Evolutionary conservation across 2,329 filamentous ascomycete species (phyloP).

Genomic region (Ophiostoma sp.): DNA sequence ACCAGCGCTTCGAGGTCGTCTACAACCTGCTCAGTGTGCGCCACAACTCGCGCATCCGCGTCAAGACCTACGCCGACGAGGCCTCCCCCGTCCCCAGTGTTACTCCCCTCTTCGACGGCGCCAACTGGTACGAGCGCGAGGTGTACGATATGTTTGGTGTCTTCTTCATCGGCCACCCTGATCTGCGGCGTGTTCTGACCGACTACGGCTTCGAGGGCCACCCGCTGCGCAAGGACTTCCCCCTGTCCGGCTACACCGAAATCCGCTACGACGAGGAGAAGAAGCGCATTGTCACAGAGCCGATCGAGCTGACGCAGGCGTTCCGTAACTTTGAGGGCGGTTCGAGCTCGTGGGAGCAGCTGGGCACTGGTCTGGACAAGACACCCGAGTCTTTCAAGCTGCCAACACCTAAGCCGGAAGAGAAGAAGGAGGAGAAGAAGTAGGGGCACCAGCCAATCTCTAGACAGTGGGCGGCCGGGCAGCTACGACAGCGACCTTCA

Average conservation of each 20-base stretch:
- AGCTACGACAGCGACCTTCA: background rate
- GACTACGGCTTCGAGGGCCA: slow-evolving; percentile 99
- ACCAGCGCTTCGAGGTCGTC: slow-evolving; percentile 94
- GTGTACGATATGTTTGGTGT: slow-evolving; percentile 97
- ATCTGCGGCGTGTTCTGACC: slow-evolving; percentile 96
- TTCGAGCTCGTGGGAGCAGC: slow-evolving; percentile 62
- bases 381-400: slow-evolving; percentile 88
- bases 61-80: slow-evolving; percentile 99
- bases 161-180: slow-evolving; percentile 92
- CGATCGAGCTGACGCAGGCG: slow-evolving; percentile 93
- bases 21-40: slow-evolving; percentile 96
- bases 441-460: background rate
- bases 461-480: background rate
- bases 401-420: slow-evolving; percentile 90
- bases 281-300: slow-evolving; percentile 98
- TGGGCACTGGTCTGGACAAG: slow-evolving; percentile 64
- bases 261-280: slow-evolving; percentile 96
- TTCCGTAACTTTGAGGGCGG: slow-evolving; percentile 98
- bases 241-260: slow-evolving; percentile 95
- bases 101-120: slow-evolving; percentile 81
- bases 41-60: slow-evolving; percentile 91
- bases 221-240: slow-evolving; percentile 95
- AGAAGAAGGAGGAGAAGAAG: slow-evolving; percentile 90
- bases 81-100: slow-evolving; percentile 87
- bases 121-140: slow-evolving; percentile 98